phyloP scores from a whole-genome alignment of 2,329 filamentous ascomycete genomes.

The Hymenoscyphus fructigenus region DNA sequence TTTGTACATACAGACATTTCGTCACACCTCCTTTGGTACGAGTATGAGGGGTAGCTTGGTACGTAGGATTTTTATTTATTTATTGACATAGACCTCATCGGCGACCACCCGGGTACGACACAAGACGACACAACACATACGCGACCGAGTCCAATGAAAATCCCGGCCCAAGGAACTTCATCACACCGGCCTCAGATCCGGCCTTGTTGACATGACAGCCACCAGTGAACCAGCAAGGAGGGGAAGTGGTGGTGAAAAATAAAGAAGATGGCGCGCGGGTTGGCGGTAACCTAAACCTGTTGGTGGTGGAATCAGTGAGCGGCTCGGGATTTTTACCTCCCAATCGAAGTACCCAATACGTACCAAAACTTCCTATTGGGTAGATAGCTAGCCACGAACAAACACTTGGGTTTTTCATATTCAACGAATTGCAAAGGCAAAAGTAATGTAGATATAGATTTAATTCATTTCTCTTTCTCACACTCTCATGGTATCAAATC shows the following conservation, averaged over 20 bases:
- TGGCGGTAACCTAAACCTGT: not conserved
- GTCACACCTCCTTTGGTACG: too few species aligned
- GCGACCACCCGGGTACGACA: too few species aligned
- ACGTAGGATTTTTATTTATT: too few species aligned
- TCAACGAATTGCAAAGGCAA: not conserved
- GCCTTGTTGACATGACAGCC: not conserved
- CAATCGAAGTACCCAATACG: not conserved
- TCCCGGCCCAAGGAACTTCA: not conserved
- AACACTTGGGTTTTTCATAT: not conserved
- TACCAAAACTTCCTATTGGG: not conserved
- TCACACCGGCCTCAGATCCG: not conserved
- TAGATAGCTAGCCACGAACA: not conserved
- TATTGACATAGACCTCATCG: too few species aligned
- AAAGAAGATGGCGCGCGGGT: not conserved
- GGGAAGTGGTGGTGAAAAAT: not conserved
- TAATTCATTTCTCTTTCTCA: conserved; percentile 1
- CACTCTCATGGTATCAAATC: not conserved
- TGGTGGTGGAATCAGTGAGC: too few species aligned
- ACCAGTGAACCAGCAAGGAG: not conserved
- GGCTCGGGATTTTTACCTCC: not conserved
- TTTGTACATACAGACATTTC: too few species aligned
- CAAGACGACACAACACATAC: too few species aligned
- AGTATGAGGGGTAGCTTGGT: too few species aligned
- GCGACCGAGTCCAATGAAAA: too few species aligned
- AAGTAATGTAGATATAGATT: not conserved